Evolutionary conservation across 1,284 basidiomycete genomes (phyloP).

Genomic region (Golubevia pallescens): DNA sequence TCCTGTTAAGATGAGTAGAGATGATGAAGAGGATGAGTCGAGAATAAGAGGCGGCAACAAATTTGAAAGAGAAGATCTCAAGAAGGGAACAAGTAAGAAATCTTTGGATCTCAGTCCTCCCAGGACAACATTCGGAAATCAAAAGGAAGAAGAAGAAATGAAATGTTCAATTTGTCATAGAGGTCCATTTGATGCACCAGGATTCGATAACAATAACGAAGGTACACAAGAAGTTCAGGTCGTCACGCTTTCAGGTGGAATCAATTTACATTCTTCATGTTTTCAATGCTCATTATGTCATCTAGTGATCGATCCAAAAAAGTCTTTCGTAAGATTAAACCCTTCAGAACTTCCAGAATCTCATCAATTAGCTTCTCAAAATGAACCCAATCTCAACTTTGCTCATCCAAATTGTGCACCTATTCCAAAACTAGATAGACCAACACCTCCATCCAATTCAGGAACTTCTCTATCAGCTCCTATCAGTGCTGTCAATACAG

Average conservation of each 20-base stretch:
- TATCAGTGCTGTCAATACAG: background rate
- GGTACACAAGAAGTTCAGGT: slow-evolving; percentile 20
- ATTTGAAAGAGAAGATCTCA: too few relatives aligned
- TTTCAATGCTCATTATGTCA: slow-evolving; percentile 34
- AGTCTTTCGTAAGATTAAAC: slow-evolving; percentile 24
- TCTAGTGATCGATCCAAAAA: slow-evolving; percentile 20
- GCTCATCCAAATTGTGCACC: slow-evolving; percentile 21
- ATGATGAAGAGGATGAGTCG: too few relatives aligned
- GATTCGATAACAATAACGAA: background rate
- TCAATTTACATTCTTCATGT: slow-evolving; percentile 35
- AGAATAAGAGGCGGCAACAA: too few relatives aligned
- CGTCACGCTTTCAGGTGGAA: slow-evolving; percentile 21
- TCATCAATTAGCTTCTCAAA: too few relatives aligned
- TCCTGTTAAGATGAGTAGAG: slow-evolving; percentile 20
- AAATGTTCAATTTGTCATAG: slow-evolving; percentile 22
- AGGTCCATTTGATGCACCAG: slow-evolving; percentile 29
- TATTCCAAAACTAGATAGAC: background rate
- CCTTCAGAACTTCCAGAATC: background rate
- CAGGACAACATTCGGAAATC: too few relatives aligned
- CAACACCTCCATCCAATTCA: background rate
- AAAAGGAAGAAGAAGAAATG: slow-evolving; percentile 11
- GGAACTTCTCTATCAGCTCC: background rate
- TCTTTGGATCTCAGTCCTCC: too few relatives aligned
- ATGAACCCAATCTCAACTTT: slow-evolving; percentile 1
- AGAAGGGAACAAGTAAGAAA: too few relatives aligned